Conservation (phyloP, 148 eudicot genomes). For the Cornus florida region DNA sequence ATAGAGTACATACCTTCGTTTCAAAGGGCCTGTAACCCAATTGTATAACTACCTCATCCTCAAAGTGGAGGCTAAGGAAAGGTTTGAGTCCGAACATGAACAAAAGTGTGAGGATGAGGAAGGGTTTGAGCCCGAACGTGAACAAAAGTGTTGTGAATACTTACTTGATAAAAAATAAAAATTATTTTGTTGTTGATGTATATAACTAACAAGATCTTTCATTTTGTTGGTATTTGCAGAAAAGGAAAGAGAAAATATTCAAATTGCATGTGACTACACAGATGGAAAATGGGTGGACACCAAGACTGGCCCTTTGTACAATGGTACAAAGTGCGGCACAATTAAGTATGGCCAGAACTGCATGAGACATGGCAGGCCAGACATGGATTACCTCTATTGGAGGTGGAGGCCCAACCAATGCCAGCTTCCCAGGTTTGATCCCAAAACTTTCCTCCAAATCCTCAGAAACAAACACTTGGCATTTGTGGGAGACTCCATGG, state of each 20-base stretch:
- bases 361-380: conserved; percentile 62
- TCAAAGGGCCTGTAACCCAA: too few species aligned
- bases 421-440: conserved; percentile 57
- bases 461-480: conserved; percentile 59
- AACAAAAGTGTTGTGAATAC: too few species aligned
- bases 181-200: not conserved
- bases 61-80: too few species aligned
- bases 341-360: conserved; percentile 72
- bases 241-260: conserved; percentile 17
- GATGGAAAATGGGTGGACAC: conserved; percentile 59
- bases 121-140: too few species aligned
- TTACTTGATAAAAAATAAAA: too few species aligned
- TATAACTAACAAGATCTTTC: conserved; percentile 3
- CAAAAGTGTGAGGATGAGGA: too few species aligned
- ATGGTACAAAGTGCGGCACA: conserved; percentile 58
- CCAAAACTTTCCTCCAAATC: conserved; percentile 47
- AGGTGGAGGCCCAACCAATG: conserved; percentile 65
- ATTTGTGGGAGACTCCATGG: conserved; percentile 86
- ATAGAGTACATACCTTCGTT: too few species aligned
- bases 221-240: conserved; percentile 25
- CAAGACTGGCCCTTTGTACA: conserved; percentile 58
- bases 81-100: too few species aligned
- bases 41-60: too few species aligned
- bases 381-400: conserved; percentile 57
- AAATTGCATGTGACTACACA: conserved; percentile 54